Percentiles rank a stretch among this genome's conserved stretches.
These are phyloP conservation scores for Nevesoporus exiguus DNA, from an alignment of 768 basidiomycete genomes.

Conservation along the genomic window DNA sequence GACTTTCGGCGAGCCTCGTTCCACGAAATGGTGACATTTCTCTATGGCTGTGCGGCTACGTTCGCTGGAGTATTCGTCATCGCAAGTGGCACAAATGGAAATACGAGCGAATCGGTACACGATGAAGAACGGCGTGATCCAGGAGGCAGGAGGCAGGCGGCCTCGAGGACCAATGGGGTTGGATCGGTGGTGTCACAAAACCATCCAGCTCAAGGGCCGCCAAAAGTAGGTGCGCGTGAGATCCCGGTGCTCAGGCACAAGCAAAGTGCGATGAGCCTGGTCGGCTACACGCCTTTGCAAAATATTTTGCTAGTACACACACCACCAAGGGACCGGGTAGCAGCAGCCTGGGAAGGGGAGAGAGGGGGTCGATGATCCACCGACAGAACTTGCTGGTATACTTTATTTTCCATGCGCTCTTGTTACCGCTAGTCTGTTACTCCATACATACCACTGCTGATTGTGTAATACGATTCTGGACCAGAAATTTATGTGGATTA, in stretches of 20 bases:
- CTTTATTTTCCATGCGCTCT: not conserved
- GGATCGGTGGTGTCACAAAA: conserved; percentile 25
- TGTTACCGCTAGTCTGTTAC: too few species aligned
- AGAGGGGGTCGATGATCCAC: conserved; percentile 6
- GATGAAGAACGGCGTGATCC: conserved; percentile 33
- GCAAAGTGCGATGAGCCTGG: conserved; percentile 55
- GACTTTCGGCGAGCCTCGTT: conserved; percentile 85
- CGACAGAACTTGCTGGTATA: not conserved
- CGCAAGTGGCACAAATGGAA: conserved; percentile 53
- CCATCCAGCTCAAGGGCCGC: conserved; percentile 46
- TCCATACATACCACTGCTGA: not conserved
- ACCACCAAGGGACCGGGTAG: conserved; percentile 50
- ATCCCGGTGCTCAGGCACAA: conserved; percentile 47
- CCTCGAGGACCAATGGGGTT: conserved; percentile 27
- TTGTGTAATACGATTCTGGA: not conserved
- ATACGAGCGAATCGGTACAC: conserved; percentile 26
- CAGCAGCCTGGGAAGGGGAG: conserved; percentile 38
- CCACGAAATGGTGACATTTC: conserved; percentile 77
- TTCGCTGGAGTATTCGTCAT: conserved; percentile 89
- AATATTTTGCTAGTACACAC: conserved; percentile 66
- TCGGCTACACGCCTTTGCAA: conserved; percentile 76
- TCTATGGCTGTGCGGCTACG: conserved; percentile 86
- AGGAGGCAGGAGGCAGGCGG: conserved; percentile 26
- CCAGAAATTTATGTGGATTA: not conserved
- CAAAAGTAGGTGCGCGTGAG: conserved; percentile 40